Base-by-base conservation (phyloP, 2,329 filamentous ascomycete species). In the Sporothrix schenckii region DNA sequence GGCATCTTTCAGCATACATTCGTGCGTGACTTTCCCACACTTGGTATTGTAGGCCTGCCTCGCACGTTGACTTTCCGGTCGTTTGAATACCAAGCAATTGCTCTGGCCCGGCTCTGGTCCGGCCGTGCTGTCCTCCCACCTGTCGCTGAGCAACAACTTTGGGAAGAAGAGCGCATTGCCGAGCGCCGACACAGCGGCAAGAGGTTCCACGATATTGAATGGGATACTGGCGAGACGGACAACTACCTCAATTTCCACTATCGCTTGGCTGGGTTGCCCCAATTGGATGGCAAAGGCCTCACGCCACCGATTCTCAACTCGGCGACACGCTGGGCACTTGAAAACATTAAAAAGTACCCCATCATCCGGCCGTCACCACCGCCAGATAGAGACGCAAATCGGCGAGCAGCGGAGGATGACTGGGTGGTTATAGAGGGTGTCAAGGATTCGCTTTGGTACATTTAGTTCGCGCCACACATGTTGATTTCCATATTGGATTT, bases 201-300 rank as follows among this genome's bases (percentile, higher is more conserved):
- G 44, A 82, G 80, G 58, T 88, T 87, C 71, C 86, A 88, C 74
- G 84, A 86, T 58, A 80, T 88, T 4, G 75, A 80, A 2, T 87
- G 83, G 83, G 84, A 86, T 11, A 78, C 78, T 3, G 84, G 83
- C 0, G 83, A 87, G 76, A 87, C 85, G 0, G 73, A 80, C 1
- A 78, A 77, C 10, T 88, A 82, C 79, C 76, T 88, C 2, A 76
- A 77, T 0, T 78, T 77, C 13, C 73, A 87, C 58, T 87, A 82
- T 75, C 74, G 78, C 7, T 78, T 87, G 66, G 82, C 85, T 0
- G 86, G 86, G 0, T 75, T 88, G 47, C 80, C 81, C 0, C 81
- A 78, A 16, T 74, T 88, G 54, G 77, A 77, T 34, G 85, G 84
- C 0, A 80, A 83, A 16, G 84, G 84, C 0, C 79, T 81, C 52